Evolutionary conservation across 768 basidiomycete species (phyloP), one percentile per base, ranked within the genome.

Genomic region (Mycena leptocephala): DNA sequence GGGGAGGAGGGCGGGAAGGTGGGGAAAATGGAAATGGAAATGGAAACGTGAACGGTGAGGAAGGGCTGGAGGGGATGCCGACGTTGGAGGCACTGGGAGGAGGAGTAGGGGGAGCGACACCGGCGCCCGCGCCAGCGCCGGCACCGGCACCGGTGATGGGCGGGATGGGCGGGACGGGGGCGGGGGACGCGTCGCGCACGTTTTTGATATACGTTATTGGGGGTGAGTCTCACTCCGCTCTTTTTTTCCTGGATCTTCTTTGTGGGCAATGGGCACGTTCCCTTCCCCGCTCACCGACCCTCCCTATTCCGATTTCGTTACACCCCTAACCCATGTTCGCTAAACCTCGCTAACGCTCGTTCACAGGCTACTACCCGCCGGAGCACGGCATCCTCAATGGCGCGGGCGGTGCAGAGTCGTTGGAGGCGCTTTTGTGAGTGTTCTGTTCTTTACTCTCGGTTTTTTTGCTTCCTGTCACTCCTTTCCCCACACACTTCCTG

Each of bases 201-300:
- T 97, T 97, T 85, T 87, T 97, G 83, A 96, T 97, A 72, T 97
- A 96, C 85, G 96, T 97, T 75, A 95, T 96, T 81, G 95, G 95
- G 64, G 95, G 94, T 92, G 75, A 65, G 89, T 22, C 39, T 41
- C 2, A 13, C 39, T 41, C 39, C 39, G 71, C 61, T 48, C 71
- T 10, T 51, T 68, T 75, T n/a, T n/a, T n/a, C n/a, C n/a, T n/a
- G n/a, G n/a, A n/a, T n/a, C n/a, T 22, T 75, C 24, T 69, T 18
- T 37, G 24, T 16, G 26, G 16, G 43, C 16, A 9, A 4, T n/a
- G 18, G 41, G 41, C n/a, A n/a, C n/a, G n/a, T n/a, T n/a, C n/a
- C n/a, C n/a, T n/a, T n/a, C n/a, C n/a, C n/a, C n/a, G n/a, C n/a
- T n/a, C n/a, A n/a, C n/a, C n/a, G n/a, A n/a, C n/a, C n/a, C n/a